phyloP scores from a whole-genome alignment of 305 asterid genomes.

The Fraxinus albicans region DNA sequence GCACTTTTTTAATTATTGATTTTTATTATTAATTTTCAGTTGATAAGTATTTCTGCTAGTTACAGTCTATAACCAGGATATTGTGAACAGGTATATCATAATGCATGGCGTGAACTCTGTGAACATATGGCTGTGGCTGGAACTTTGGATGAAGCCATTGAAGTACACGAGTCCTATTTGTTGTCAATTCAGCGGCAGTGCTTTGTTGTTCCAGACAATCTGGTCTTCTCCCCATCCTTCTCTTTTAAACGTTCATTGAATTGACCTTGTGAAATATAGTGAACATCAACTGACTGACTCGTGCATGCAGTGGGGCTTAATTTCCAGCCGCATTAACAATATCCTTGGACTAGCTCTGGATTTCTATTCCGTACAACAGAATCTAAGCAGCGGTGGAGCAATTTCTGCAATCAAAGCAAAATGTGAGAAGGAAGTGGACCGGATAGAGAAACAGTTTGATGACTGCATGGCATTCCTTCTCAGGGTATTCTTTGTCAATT shows the following conservation, averaged over 20 bases:
- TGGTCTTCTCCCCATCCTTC: conserved; percentile 46
- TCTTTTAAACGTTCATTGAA: not conserved
- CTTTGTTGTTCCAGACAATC: conserved; percentile 94
- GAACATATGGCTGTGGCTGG: conserved; percentile 86
- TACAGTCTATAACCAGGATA: conserved; percentile 16
- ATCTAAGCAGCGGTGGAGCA: conserved; percentile 68
- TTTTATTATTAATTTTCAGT: not conserved
- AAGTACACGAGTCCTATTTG: conserved; percentile 90
- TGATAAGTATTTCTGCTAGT: not conserved
- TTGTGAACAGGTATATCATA: conserved; percentile 78
- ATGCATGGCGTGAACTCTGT: conserved; percentile 94
- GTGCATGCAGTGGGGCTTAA: conserved; percentile 74
- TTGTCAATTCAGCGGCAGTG: conserved; percentile 86
- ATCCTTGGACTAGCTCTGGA: conserved; percentile 88
- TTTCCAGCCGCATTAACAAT: conserved; percentile 88
- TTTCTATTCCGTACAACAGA: conserved; percentile 73
- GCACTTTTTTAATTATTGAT: not conserved
- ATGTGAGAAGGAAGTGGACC: conserved; percentile 83
- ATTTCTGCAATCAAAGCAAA: conserved; percentile 70
- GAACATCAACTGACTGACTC: conserved; percentile 3
- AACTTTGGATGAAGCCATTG: conserved; percentile 86
- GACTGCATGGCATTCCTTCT: conserved; percentile 97
- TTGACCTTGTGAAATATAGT: conserved; percentile 15
- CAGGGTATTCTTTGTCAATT: conserved; percentile 50
- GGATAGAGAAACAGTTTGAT: conserved; percentile 84